These are phyloP conservation scores for Alloteropsis angusta DNA, from an alignment of 202 grass and related monocot species.

Conservation along the genomic window DNA sequence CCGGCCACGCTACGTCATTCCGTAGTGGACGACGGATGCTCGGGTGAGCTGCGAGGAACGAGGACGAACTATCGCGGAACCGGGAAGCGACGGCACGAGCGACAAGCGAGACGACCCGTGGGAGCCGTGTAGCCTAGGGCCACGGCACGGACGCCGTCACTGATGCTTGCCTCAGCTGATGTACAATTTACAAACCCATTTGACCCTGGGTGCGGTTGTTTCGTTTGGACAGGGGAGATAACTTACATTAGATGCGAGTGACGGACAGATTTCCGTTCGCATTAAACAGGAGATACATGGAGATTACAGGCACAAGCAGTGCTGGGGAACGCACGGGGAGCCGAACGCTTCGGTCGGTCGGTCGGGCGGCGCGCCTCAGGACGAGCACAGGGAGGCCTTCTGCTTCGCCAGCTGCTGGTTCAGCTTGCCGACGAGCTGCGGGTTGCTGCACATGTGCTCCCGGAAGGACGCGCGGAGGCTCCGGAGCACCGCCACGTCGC, in stretches of 20 bases:
- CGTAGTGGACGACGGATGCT: not conserved
- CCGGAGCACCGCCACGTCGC: conserved; percentile 43
- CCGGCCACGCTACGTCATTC: not conserved
- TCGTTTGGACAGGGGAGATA: not conserved
- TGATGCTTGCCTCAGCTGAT: not conserved
- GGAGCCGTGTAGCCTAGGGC: too few species aligned
- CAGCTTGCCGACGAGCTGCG: conserved; percentile 47
- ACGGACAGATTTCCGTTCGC: not conserved
- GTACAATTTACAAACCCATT: not conserved
- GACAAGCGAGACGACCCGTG: not conserved
- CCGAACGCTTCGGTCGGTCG: not conserved
- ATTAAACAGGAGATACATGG: not conserved
- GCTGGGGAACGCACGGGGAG: not conserved
- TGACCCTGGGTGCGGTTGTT: not conserved
- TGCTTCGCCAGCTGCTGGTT: conserved; percentile 63
- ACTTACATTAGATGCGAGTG: not conserved
- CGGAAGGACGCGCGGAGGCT: conserved; percentile 61
- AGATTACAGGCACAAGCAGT: conserved; percentile 8
- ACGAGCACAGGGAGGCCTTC: conserved; percentile 58
- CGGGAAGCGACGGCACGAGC: not conserved
- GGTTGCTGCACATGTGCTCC: conserved; percentile 47
- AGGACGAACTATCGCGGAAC: not conserved
- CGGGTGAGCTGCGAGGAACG: too few species aligned
- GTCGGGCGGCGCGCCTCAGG: conserved; percentile 40
- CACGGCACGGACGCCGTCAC: not conserved